These are phyloP conservation scores for Backusella morwellensis DNA, from an alignment of 192 early-diverging fungal genomes.

Conservation along the genomic window DNA sequence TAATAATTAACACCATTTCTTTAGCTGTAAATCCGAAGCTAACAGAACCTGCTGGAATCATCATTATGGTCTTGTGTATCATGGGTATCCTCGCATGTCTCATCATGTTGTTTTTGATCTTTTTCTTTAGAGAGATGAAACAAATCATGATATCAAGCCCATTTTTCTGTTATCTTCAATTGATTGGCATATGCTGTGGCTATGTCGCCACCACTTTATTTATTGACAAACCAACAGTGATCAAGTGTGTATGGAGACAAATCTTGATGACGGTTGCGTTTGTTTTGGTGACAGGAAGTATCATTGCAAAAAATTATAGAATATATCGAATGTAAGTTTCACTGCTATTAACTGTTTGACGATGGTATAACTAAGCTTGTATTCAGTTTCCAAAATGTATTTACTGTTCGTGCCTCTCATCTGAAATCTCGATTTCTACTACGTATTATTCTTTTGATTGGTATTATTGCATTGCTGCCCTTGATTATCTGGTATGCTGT, in stretches of 20 bases:
- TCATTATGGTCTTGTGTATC: constrained; percentile 27
- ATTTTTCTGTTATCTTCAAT: constrained; percentile 43
- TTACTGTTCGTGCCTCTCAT: constrained; percentile 31
- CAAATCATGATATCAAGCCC: constrained; percentile 46
- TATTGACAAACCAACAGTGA: constrained; percentile 23
- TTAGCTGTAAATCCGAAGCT: constrained; percentile 33
- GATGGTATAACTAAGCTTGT: not conserved
- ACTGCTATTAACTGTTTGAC: not conserved
- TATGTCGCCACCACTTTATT: constrained; percentile 33
- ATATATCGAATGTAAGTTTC: constrained; percentile 30
- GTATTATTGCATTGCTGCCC: not conserved
- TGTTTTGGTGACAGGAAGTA: constrained; percentile 43
- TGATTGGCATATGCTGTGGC: constrained; percentile 35
- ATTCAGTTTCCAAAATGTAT: constrained; percentile 23
- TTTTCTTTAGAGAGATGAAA: constrained; percentile 34
- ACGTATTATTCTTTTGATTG: constrained; percentile 7
- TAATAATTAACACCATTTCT: not conserved
- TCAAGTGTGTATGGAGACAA: constrained; percentile 33
- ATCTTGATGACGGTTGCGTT: constrained; percentile 39
- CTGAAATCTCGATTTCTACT: constrained; percentile 26
- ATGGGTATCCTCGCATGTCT: constrained; percentile 33
- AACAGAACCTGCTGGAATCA: constrained; percentile 22
- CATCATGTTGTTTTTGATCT: constrained; percentile 33
- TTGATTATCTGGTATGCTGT: constrained; percentile 24
- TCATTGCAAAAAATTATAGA: constrained; percentile 53